phyloP scores from a whole-genome alignment of 306 rosid genomes.

The Quillaja saponaria region DNA sequence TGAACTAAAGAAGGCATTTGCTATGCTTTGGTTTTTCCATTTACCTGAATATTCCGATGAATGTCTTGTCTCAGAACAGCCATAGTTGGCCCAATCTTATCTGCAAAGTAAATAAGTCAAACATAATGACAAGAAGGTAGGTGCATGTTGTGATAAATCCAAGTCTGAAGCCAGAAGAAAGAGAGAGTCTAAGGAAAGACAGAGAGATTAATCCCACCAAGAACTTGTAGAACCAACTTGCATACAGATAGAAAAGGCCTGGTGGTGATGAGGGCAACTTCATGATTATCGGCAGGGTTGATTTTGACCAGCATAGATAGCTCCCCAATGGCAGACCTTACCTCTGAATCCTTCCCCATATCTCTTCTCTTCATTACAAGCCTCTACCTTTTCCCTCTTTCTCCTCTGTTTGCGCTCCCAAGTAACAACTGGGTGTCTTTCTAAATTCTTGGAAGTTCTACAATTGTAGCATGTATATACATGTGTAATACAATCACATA shows the following conservation, averaged over 20 bases:
- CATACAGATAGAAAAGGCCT: conserved; percentile 75
- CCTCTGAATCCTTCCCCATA: conserved; percentile 61
- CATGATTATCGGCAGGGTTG: conserved; percentile 37
- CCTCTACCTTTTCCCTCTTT: conserved; percentile 12
- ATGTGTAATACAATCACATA: too few relatives aligned
- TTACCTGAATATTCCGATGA: conserved; percentile 78
- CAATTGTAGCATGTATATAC: too few relatives aligned
- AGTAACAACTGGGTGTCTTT: conserved; percentile 7
- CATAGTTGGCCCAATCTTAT: conserved; percentile 96
- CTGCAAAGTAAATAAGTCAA: conserved; percentile 44
- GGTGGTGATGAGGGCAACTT: conserved; percentile 54
- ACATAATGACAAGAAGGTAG: conserved; percentile 26
- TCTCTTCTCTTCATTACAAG: conserved; percentile 47
- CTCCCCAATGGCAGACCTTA: conserved; percentile 70
- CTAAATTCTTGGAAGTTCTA: conserved; percentile 18
- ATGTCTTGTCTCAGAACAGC: conserved; percentile 83
- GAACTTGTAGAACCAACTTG: conserved; percentile 70
- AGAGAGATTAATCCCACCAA: conserved; percentile 53
- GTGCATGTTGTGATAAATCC: conserved; percentile 24
- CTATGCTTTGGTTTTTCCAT: not conserved
- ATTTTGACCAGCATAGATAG: conserved; percentile 47
- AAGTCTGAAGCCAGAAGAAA: conserved; percentile 29
- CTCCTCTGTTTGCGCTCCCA: conserved; percentile 3
- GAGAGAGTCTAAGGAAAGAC: too few relatives aligned
- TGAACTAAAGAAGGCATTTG: conserved; percentile 4